Evolutionary conservation across 441 rosid species (phyloP).

Genomic region (Euphorbia celastroides): DNA sequence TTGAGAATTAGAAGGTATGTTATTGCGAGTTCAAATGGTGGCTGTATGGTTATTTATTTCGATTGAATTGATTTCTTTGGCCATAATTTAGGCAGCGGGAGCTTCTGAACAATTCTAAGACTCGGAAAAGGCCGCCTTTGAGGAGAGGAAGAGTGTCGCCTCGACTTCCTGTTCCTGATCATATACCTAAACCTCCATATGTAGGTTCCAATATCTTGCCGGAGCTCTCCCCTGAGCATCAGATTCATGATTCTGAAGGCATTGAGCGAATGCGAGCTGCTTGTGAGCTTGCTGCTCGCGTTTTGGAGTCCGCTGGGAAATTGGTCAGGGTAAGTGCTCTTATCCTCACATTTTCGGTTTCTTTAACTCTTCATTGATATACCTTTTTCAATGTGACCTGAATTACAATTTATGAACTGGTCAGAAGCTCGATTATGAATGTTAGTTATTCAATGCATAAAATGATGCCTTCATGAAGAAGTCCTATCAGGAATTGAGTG

Average conservation of each 20-base stretch:
- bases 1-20: slow-evolving; percentile 56
- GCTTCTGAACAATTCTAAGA: slow-evolving; percentile 34
- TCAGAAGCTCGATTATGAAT: background rate
- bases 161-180: slow-evolving; percentile 70
- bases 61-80: background rate
- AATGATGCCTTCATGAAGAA: background rate
- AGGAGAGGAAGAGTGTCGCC: slow-evolving; percentile 84
- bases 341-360: background rate
- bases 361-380: background rate
- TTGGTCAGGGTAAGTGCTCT: slow-evolving; percentile 56
- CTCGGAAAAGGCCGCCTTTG: slow-evolving; percentile 50
- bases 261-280: slow-evolving; percentile 70
- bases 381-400: background rate
- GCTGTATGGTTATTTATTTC: background rate
- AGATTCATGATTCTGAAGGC: slow-evolving; percentile 69
- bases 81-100: slow-evolving; percentile 45
- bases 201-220: slow-evolving; percentile 51
- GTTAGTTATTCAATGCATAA: background rate
- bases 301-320: slow-evolving; percentile 65
- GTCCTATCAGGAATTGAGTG: background rate
- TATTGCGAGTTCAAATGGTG: slow-evolving; percentile 1
- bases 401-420: background rate
- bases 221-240: slow-evolving; percentile 55
- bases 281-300: slow-evolving; percentile 89
- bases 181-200: slow-evolving; percentile 73